Conservation (phyloP, 2,329 filamentous ascomycete species). For the Thermoascus crustaceus region DNA sequence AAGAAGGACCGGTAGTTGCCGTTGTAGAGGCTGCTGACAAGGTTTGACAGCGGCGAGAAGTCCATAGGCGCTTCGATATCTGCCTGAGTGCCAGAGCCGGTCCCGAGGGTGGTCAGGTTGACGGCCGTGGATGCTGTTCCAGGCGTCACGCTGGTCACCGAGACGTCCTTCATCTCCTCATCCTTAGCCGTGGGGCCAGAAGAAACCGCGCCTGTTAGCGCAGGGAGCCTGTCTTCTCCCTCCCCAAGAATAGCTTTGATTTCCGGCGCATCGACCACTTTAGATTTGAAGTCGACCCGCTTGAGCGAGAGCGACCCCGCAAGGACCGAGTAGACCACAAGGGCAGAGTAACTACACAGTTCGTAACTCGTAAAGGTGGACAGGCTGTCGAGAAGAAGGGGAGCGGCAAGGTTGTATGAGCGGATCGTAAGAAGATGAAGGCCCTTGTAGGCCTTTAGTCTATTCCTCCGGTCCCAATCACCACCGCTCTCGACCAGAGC, state of each 20-base stretch:
- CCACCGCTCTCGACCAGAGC: slow-evolving; percentile 87
- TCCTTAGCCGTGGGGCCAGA: slow-evolving; percentile 70
- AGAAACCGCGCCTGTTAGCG: slow-evolving; percentile 70
- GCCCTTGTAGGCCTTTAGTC: slow-evolving; percentile 96
- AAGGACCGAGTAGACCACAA: slow-evolving; percentile 92
- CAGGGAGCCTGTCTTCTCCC: slow-evolving; percentile 77
- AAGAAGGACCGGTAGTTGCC: slow-evolving; percentile 95
- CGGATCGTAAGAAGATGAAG: slow-evolving; percentile 87
- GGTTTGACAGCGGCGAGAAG: slow-evolving; percentile 76
- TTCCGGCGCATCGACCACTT: slow-evolving; percentile 96
- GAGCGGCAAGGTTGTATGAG: slow-evolving; percentile 81
- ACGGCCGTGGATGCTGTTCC: slow-evolving; percentile 59
- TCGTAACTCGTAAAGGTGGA: slow-evolving; percentile 99
- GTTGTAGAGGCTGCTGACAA: slow-evolving; percentile 86
- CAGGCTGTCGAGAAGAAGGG: slow-evolving; percentile 88
- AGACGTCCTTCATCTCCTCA: slow-evolving; percentile 62
- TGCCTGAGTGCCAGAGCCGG: slow-evolving; percentile 55
- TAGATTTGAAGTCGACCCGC: slow-evolving; percentile 96
- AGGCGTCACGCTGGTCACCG: slow-evolving; percentile 45
- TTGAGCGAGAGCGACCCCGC: slow-evolving; percentile 91
- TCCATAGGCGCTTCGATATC: slow-evolving; percentile 77
- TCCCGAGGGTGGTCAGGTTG: slow-evolving; percentile 78
- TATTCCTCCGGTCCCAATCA: slow-evolving; percentile 97
- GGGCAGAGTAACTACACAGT: slow-evolving; percentile 88
- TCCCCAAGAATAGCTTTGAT: slow-evolving; percentile 95